Evolutionary conservation across 2,329 filamentous ascomycete genomes (phyloP), one percentile per base, ranked within the genome.

Genomic region (Monosporascus sp.): DNA sequence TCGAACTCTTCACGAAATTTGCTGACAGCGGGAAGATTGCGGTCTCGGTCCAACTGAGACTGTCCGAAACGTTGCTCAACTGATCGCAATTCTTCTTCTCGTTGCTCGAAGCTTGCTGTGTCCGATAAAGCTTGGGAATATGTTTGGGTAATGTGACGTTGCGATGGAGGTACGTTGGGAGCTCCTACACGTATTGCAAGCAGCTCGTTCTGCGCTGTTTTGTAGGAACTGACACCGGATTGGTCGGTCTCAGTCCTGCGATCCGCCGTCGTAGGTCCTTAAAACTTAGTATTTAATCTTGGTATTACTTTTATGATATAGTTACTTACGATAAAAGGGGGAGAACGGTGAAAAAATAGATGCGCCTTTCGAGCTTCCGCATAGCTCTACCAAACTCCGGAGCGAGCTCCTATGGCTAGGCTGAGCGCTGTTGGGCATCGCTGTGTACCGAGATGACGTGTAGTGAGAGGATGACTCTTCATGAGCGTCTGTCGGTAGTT

Each of bases 1-100:
- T 69, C 59, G 49, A 76, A 70, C 5, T 74, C 67, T 54, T 78
- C 75, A 9, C 60, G 66, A 58, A 78, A 78, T 20, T 66, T 73
- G 56, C 72, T 76, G 46, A 57, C 57, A 1, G 71, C 53, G 11
- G 63, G 65, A n/a, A 56, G 51, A 2, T 61, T 61, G 2, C 60
- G 63, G 37, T 68, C 68, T 27, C 63, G 68, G 3, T 64, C 65
- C 16, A 66, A 48, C 2, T 70, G 53, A 5, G 65, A 62, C n/a
- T 70, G 59, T 14, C 67, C 66, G 50, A 78, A 76, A n/a, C 73
- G 67, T 52, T 70, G 70, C 50, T 73, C 65, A 20, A 77, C 70
- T 1, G 70, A 70, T 38, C 55, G 62, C 14, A 73, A 63, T 59
- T 75, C 73, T 8, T 60, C 60, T 51, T 76, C 74, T 49, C 69